Evolutionary conservation across 495 filamentous ascomycete species (phyloP), one percentile per base, ranked within the genome.

Genomic region (Penicillium waksmanii): DNA sequence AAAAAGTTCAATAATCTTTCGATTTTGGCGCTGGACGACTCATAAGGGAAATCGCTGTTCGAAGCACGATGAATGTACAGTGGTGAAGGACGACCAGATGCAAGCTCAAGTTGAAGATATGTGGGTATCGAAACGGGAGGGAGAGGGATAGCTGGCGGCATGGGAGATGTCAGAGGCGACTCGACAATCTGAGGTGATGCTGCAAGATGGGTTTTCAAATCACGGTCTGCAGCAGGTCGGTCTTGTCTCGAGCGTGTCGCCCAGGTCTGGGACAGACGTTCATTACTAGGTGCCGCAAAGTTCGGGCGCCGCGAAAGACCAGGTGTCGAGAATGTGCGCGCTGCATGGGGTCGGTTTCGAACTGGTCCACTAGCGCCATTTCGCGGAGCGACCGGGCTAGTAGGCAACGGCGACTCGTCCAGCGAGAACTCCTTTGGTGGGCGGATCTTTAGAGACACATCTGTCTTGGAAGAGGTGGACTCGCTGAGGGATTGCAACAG

Each of bases 11-110:
- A 78, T n/a, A 99, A 80, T 48, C 95, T 85, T 68, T 98, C 93
- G 54, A 98, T 87, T 66, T 97, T 97, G 64, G 97, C 82, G n/a
- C 88, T 87, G n/a, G 91, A 92, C 18, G 95, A 97, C 74, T 99
- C 95, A 73, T 97, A 97, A 0, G 92, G 91, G 49, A 92, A 85
- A 56, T 97, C 92, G 49, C 79, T 83, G 23, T 87, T 81, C 11
- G 76, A 68, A 2, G 90, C 85, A 57, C 89, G 87, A 67, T 96
- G 87, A 48, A 97, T 96, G 65, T 96, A 97, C 53, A 96, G 73
- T 2, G 92, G 91, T 47, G 91, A 95, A 3, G 93, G 93, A 27
- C 86, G 81, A 44, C 90, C 84, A 2, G 89, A 90, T 1, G 93
- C 88, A 23, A 97, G 80, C 66, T 97, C 93, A 11, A 97, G 84